Conservation (phyloP, 2,329 filamentous ascomycete genomes). For the Pseudofabraea citricarpa region DNA sequence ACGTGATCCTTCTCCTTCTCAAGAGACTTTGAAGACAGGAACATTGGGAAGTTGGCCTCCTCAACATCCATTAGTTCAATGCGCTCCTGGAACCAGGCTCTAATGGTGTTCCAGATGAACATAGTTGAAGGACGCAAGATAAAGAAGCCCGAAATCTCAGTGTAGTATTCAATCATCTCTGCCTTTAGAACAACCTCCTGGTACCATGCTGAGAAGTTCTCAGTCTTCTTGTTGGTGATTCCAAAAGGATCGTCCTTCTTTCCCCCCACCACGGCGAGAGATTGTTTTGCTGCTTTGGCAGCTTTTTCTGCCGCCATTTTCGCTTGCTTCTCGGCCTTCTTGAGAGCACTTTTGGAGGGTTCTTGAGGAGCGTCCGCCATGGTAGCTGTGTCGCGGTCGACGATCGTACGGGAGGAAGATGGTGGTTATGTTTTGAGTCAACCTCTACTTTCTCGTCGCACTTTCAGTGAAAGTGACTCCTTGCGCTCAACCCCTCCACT, state of each 20-base stretch:
- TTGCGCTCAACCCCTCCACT: not conserved
- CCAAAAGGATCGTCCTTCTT: constrained; percentile 75
- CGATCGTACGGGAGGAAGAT: not conserved
- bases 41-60: constrained; percentile 96
- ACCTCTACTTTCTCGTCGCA: not conserved
- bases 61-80: constrained; percentile 92
- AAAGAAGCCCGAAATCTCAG: constrained; percentile 92
- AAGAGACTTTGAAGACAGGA: constrained; percentile 86
- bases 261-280: constrained; percentile 47
- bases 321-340: constrained; percentile 62
- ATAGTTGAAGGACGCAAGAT: constrained; percentile 73
- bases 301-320: constrained; percentile 58
- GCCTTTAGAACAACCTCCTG: constrained; percentile 96
- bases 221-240: constrained; percentile 79
- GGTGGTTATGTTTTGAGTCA: not conserved
- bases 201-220: constrained; percentile 93
- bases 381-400: constrained; percentile 4
- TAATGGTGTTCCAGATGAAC: constrained; percentile 63
- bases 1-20: constrained; percentile 83
- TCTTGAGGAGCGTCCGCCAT: constrained; percentile 22
- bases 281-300: constrained; percentile 56
- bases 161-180: constrained; percentile 95
- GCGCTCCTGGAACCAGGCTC: constrained; percentile 62
- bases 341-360: constrained; percentile 58
- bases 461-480: not conserved